Evolutionary conservation across 2,329 filamentous ascomycete species (phyloP), one percentile per base, ranked within the genome.

Genomic region (Oidium heveae): DNA sequence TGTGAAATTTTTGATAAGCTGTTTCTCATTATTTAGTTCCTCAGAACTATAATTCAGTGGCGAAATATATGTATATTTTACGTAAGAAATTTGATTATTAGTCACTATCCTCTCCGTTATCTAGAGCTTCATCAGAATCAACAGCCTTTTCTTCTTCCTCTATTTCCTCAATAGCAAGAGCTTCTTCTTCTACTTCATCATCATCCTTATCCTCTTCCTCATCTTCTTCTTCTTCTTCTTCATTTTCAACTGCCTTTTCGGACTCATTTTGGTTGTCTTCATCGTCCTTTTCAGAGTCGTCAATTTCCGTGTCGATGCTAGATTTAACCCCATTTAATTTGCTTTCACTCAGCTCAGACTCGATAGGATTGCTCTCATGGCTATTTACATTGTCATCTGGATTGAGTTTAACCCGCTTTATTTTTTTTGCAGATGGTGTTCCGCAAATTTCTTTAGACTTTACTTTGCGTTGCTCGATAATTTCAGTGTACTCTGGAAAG

Each of bases 241-340:
- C 76, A 0, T 67, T 72, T 18, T 74, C 71, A 4, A 53, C 50
- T 20, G 50, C 50, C 49, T 52, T 28, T 15, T 52, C 33, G 20
- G 82, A 80, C 56, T 69, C 74, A 9, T 69, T 67, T 1, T 61
- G 64, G 41, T 70, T 70, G 20, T 71, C 70, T 4, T 71, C 72
- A 58, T 69, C 72, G 51, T 73, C 75, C 66, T 82, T 76, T 54
- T 78, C 80, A 37, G 79, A 78, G 18, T 81, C 75, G 61, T 81
- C 83, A 61, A 79, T 76, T 68, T 87, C 87, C 55, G 81, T 79
- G 20, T 80, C 86, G 81, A 15, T 53, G 15, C 51, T 20, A 22
- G 28, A 8, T 32, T 32, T 32, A 32, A 8, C 28, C 9, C 28
- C 28, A 32, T 32, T 32, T 32, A 8, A 32, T 39, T 39, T n/a